Conservation (phyloP, 805 yeast genomes). For the Saccharomycopsis microspora region DNA sequence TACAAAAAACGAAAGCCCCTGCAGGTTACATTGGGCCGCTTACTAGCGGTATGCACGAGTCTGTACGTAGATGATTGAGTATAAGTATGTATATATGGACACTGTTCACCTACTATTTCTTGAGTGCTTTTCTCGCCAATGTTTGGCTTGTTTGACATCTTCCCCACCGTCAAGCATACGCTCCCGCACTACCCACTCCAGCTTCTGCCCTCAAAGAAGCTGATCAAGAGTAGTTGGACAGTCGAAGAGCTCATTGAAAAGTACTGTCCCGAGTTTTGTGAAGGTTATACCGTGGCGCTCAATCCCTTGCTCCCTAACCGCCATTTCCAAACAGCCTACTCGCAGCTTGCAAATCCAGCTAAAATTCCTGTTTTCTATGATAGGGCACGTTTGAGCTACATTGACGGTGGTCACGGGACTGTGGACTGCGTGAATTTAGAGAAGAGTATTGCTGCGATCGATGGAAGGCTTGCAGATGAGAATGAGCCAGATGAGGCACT, state of each 20-base stretch:
- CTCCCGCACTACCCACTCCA: slow-evolving; percentile 5
- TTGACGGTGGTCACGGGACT: slow-evolving; percentile 59
- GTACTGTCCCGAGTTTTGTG: slow-evolving; percentile 32
- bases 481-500: background rate
- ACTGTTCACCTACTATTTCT: too few relatives aligned
- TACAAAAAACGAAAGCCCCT: too few relatives aligned
- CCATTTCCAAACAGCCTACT: slow-evolving; percentile 57
- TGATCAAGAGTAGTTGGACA: background rate
- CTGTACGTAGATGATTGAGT: too few relatives aligned
- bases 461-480: background rate
- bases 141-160: slow-evolving; percentile 12
- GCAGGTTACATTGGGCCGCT: too few relatives aligned
- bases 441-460: background rate
- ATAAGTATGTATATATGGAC: too few relatives aligned
- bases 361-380: slow-evolving; percentile 41
- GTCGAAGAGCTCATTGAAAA: slow-evolving; percentile 21
- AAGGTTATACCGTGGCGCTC: slow-evolving; percentile 35
- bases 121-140: background rate
- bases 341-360: slow-evolving; percentile 33
- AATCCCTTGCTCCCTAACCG: slow-evolving; percentile 55
- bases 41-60: too few relatives aligned
- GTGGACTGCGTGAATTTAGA: slow-evolving; percentile 43
- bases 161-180: slow-evolving; percentile 5
- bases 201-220: background rate
- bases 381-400: slow-evolving; percentile 38